Evolutionary conservation across 1,284 basidiomycete species (phyloP), one percentile per base, ranked within the genome.

Genomic region (Heimioporus retisporus): DNA sequence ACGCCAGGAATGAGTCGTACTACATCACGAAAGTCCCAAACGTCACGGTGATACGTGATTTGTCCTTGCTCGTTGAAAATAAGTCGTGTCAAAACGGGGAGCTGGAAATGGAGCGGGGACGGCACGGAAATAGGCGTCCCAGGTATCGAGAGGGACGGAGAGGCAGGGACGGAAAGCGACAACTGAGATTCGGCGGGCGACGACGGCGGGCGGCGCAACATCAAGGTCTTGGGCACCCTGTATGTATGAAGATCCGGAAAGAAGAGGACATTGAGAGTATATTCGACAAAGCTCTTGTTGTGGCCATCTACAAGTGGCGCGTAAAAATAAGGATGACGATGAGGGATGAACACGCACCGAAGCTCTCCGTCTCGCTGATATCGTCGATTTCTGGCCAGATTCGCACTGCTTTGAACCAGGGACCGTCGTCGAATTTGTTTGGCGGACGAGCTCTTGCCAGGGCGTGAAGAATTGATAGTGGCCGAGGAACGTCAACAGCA

Each of bases 331-430:
- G 35, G 13, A 21, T 31, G 6, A 50, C 54, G 18, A 48, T 21
- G 56, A 44, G 43, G 56, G 13, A 28, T 28, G 18, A 53, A n/a
- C 21, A 83, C 89, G 73, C 76, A 93, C 91, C 92, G 72, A 93
- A 93, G 68, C 87, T 90, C 73, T 93, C 92, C 72, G 85, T 90
- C 77, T 93, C 92, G 71, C 85, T 90, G 59, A 93, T 82, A 69
- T 93, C 91, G 44, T 86, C 86, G 55, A 93, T 81, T 70, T 93
- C 92, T 15, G 87, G 89, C 92, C 92, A 93, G 58, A 90, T 84
- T 43, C 86, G 84, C 60, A 92, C 69, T 3, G 84, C 88, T 69
- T 84, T 85, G 74, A 93, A 90, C 77, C 87, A 82, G 44, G 82
- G 78, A 25, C 71, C 70, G 2, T 54, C 61, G 16, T 28, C 51